Evolutionary conservation across 306 rosid genomes (phyloP), one percentile per base, ranked within the genome.

Genomic region (Echinosophora koreensis): DNA sequence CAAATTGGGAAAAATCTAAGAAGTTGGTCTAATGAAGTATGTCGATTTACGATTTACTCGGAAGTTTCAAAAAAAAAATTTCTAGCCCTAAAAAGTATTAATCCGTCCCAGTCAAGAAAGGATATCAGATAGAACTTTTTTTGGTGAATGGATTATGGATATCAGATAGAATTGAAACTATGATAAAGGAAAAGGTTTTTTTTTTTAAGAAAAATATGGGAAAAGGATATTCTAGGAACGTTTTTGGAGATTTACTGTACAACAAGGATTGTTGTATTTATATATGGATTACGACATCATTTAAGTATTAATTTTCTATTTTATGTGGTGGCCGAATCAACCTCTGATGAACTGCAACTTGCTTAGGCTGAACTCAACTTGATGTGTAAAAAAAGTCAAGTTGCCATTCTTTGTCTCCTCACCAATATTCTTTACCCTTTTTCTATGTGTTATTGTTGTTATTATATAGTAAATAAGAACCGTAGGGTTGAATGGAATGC

Each of bases 331-430:
- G 76, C 72, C 64, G 84, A 83, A 82, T 78, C 91, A 73, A 77
- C 79, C 80, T 62, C 86, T 22, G 22, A 22, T 27, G 1, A 39
- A 60, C 16, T 66, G 76, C 90, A 85, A 85, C 84, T 86, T 86
- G 85, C 46, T 17, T 66, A 44, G 12, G 59, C 70, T 39, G 61
- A 46, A 66, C 77, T 59, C 89, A 80, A 86, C 73, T 83, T 85
- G 86, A 10, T 74, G 78, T 57, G 41, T 74, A 83, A 85, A 89
- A 70, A 65, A 70, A 71, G 75, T 66, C 88, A 81, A 89, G 80
- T 89, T 85, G 90, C 1, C 17, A 41, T 76, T 67, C 66, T 46
- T 66, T 74, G 71, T 72, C 79, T 66, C 73, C 56, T 81, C 60
- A 10, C 16, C 15, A 34, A 52, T 76, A 64, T 49, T 28, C 57